Base-by-base conservation (phyloP, 345 rosid genomes). In the Toxicodendron radicans region DNA sequence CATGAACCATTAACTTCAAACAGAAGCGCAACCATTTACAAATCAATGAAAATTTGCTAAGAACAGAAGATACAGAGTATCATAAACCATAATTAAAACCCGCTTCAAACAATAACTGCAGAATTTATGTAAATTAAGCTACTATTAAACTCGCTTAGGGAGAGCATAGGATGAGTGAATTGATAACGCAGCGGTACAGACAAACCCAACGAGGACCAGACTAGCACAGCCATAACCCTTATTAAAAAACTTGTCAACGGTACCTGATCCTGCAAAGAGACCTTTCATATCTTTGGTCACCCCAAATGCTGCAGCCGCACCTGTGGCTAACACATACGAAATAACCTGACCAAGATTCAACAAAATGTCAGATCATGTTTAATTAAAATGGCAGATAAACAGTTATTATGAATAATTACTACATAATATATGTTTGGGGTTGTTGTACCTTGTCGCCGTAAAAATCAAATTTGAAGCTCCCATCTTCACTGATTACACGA, bases 281-380 rank as follows among this genome's bases (percentile, higher is more conserved):
- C 66, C 68, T 80, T 87, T 86, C 75, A 86, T 32, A 64, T 91
- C 96, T 45, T 67, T 80, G 7, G 85, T 87, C 1, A 78, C 88
- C 4, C 87, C 92, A 58, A 88, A 85, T 54, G 80, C 93, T 0
- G 89, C 96, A 0, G 89, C 92, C 0, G 82, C 81, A 2, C 93
- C 89, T 0, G 91, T 86, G 4, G 85, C 93, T 66, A 86, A 30
- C 10, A 86, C 13, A 64, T 83, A 87, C 2, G 90, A 76, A 21
- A 77, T 62, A 17, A 86, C 33, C 90, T 88, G 77, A 64, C 32
- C 51, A 58, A 10, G 1, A 17, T 45, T 51, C 71, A 45, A 59
- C 38, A 3, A 38, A 48, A 10, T 27, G 6, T 65, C 35, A 6
- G 14, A 7, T 35, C 38, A 35, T 35, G 38, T 35, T 35, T 35